Percentiles rank a stretch among this genome's conserved stretches.
phyloP scores from a whole-genome alignment of 2,329 filamentous ascomycete genomes.

The Penicillium oxalicum region DNA sequence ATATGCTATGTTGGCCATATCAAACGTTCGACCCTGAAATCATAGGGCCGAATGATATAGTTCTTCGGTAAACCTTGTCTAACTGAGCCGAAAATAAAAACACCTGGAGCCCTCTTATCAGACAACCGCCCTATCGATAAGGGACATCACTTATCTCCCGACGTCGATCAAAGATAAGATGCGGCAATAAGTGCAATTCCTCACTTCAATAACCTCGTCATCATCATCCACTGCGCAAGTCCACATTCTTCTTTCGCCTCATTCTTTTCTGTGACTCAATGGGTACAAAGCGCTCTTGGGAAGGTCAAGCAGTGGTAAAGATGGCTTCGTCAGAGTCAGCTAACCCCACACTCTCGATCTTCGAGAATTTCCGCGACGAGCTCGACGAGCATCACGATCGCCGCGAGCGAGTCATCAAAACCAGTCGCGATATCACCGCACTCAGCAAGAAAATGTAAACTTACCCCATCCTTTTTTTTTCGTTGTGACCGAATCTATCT shows the following conservation, averaged over 20 bases:
- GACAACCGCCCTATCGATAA: background rate
- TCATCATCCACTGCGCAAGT: conserved; percentile 2
- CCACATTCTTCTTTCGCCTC: conserved; percentile 5
- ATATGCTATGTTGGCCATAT: no score
- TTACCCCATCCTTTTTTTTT: background rate
- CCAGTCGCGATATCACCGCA: conserved; percentile 84
- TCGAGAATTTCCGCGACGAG: conserved; percentile 77
- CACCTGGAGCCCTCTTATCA: no score
- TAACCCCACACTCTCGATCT: conserved; percentile 60
- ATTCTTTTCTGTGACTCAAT: conserved; percentile 14
- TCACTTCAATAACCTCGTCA: background rate
- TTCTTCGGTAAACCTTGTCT: no score
- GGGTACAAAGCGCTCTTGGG: conserved; percentile 37
- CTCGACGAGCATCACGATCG: conserved; percentile 93
- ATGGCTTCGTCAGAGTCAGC: conserved; percentile 15
- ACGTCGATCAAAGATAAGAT: background rate
- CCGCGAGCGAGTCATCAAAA: conserved; percentile 82
- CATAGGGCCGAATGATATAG: no score
- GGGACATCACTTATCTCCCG: background rate
- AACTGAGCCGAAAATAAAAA: no score
- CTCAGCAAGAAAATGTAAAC: conserved; percentile 92
- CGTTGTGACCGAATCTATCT: background rate
- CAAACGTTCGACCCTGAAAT: no score
- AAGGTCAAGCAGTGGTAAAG: conserved; percentile 25
- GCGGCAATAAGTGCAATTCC: background rate